phyloP scores from a whole-genome alignment of 1,284 basidiomycete genomes.

The Austroboletus niveus region DNA sequence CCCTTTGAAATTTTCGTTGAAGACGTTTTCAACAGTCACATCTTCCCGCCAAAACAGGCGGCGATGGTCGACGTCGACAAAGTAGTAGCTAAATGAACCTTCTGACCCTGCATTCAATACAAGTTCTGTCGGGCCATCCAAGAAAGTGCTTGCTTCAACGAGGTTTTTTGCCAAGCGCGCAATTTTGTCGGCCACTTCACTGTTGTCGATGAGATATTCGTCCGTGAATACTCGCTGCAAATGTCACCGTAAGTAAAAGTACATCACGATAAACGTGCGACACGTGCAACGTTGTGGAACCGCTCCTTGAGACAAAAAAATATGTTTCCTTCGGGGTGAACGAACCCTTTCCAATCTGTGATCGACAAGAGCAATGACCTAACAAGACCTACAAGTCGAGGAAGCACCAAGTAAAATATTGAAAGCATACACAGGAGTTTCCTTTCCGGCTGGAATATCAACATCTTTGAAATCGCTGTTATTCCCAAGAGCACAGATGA shows the following conservation, averaged over 20 bases:
- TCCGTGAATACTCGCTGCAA: slow-evolving; percentile 22
- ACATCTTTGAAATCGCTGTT: background rate
- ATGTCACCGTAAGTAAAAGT: background rate
- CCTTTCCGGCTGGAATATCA: slow-evolving; percentile 11
- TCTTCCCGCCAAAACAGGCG: background rate
- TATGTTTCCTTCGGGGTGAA: slow-evolving; percentile 22
- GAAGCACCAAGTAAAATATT: background rate
- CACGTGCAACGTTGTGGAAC: background rate
- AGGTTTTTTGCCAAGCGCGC: background rate
- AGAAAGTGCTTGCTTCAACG: background rate
- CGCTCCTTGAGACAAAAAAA: slow-evolving; percentile 10
- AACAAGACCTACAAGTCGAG: background rate
- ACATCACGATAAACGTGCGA: background rate
- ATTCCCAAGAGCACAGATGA: background rate
- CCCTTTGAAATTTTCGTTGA: background rate
- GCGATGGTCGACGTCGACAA: background rate
- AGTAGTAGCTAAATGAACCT: background rate
- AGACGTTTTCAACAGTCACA: background rate
- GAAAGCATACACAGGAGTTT: slow-evolving; percentile 9
- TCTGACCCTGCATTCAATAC: slow-evolving; percentile 15
- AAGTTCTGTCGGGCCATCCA: slow-evolving; percentile 14
- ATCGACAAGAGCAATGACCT: slow-evolving; percentile 8
- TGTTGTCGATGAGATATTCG: slow-evolving; percentile 1
- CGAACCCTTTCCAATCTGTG: slow-evolving; percentile 5
- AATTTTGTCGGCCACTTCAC: background rate